These are phyloP conservation scores for Backusella psychrophila DNA, from an alignment of 192 early-diverging fungal genomes.

Conservation along the genomic window DNA sequence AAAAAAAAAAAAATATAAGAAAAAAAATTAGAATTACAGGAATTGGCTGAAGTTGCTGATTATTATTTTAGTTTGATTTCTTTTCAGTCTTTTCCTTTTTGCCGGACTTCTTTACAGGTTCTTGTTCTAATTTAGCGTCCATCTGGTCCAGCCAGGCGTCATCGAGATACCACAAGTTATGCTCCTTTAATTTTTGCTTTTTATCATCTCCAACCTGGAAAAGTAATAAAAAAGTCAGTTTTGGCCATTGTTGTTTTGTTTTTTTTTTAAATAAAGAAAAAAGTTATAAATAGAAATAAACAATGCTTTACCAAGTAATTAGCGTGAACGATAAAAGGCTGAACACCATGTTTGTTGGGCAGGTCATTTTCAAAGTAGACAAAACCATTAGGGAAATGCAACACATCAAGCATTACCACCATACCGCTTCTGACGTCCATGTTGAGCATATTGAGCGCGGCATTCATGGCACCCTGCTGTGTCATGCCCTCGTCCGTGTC, in stretches of 20 bases:
- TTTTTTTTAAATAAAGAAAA: not conserved
- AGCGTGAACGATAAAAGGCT: slow-evolving; percentile 30
- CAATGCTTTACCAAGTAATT: slow-evolving; percentile 23
- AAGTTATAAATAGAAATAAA: not conserved
- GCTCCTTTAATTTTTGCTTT: slow-evolving; percentile 10
- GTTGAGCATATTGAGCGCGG: slow-evolving; percentile 2
- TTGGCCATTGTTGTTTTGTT: not conserved
- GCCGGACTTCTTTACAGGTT: not conserved
- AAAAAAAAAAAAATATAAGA: not conserved
- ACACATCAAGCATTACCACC: slow-evolving; percentile 21
- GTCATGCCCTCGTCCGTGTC: slow-evolving; percentile 9
- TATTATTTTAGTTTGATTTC: not conserved
- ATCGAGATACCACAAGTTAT: slow-evolving; percentile 17
- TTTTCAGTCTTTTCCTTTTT: not conserved
- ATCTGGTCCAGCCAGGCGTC: slow-evolving; percentile 14
- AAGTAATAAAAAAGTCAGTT: not conserved
- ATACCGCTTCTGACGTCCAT: slow-evolving; percentile 10
- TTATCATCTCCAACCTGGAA: slow-evolving; percentile 18
- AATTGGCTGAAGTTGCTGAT: not conserved
- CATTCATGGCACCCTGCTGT: slow-evolving; percentile 28
- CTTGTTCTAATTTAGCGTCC: slow-evolving; percentile 6
- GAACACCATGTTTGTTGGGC: not conserved
- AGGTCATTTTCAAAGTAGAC: slow-evolving; percentile 18
- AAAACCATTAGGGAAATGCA: slow-evolving; percentile 27
- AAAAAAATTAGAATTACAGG: not conserved